Base-by-base conservation (phyloP, 331 rosid species). In the Prunus yedoensis region DNA sequence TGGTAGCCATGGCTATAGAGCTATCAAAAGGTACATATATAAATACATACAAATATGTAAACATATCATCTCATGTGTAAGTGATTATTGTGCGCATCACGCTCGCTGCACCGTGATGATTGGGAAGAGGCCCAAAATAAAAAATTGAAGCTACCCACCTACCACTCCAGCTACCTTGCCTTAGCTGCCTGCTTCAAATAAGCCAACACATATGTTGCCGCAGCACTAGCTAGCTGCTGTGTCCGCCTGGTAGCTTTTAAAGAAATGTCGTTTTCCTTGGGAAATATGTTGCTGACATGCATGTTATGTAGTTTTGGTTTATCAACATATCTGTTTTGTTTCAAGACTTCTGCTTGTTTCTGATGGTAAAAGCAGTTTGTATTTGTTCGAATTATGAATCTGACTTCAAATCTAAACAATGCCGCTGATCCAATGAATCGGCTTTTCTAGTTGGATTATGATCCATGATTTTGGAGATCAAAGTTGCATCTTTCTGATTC, bases 41-140 rank as follows among this genome's bases (percentile, higher is more conserved):
- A 32, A 32, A 32, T 32, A 32, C 7, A 35, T 35, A 35, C 5
- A 35, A 35, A 5, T 35, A 5, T 1, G 41, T 35, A 35, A 5
- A 35, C 41, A 35, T 35, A 35, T 35, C 41, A 35, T 5, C 41
- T 35, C 41, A 35, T 35, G 41, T 54, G 91, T 89, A 15, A 89
- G 96, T 83, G 96, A 89, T 81, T 89, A 84, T n/a, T 89, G 93
- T 84, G 77, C 86, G 78, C 92, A 87, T 77, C 94, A 87, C 60
- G 96, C 91, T 79, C 83, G 81, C 63, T 87, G 91, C 87, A 79
- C 87, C n/a, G 87, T 91, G 56, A 87, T 89, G 87, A 91, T 89
- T 17, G 92, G 87, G 83, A 85, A 87, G 93, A 84, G 53, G 87
- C 96, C 96, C 17, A 85, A 89, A 81, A 3, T 20, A 73, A 77